A percentile compares a stretch with the other conserved stretches of the same genome.
phyloP scores from a whole-genome alignment of 257 asterid species.

The Agastache rugosa region DNA sequence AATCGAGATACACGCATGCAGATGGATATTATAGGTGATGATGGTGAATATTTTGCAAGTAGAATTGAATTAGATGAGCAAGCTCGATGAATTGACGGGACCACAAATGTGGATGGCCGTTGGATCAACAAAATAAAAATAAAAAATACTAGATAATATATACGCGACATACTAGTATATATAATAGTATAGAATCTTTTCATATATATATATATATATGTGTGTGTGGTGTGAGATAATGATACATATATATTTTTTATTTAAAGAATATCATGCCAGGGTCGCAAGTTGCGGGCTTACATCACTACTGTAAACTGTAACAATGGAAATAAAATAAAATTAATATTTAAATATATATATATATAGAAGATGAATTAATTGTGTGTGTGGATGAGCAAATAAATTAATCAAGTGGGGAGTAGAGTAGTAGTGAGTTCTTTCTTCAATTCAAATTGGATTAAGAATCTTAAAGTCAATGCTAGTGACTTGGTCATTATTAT shows the following conservation, averaged over 20 bases:
- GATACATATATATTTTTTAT: neutral
- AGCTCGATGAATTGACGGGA: conserved; percentile 7
- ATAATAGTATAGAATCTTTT: conserved; percentile 29
- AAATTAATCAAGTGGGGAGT: neutral
- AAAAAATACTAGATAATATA: neutral
- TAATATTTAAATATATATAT: neutral
- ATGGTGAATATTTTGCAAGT: neutral
- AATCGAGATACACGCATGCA: too few relatives aligned
- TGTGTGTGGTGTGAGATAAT: conserved; percentile 24
- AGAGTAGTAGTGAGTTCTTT: conserved; percentile 13
- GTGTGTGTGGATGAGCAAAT: neutral
- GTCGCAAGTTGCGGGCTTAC: conserved; percentile 1
- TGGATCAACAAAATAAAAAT: conserved; percentile 23
- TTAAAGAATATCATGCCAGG: neutral
- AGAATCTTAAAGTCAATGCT: conserved; percentile 37
- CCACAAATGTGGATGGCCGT: conserved; percentile 25
- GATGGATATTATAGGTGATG: too few relatives aligned
- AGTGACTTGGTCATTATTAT: neutral
- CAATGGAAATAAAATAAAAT: neutral
- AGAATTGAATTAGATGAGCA: conserved; percentile 9
- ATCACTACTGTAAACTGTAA: conserved; percentile 9
- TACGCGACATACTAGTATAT: too few relatives aligned
- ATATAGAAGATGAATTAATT: neutral
- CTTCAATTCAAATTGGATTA: conserved; percentile 4
- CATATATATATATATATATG: too few relatives aligned